Base-by-base conservation (phyloP, 805 yeast genomes). In the Brettanomyces naardenensis region DNA sequence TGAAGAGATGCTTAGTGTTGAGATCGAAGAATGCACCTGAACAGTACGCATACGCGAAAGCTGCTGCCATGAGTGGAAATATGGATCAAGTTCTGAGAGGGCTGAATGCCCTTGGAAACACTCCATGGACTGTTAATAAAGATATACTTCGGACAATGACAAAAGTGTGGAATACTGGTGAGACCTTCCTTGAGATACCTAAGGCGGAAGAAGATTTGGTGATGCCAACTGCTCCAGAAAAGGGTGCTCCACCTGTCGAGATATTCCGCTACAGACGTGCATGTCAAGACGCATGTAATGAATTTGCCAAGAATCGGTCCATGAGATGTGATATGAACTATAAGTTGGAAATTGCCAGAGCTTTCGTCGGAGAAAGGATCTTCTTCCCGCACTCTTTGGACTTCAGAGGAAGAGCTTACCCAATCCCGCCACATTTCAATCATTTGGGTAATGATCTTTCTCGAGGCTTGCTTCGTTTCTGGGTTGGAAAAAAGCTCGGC, bases 261-360 rank as follows among this genome's bases (percentile, higher is more conserved):
- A 68, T 81, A 31, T 71, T 78, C 40, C 80, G 76, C 35, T 85
- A 92, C 73, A 78, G 78, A 47, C 66, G 76, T 20, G 59, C 66
- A 35, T 75, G 84, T 40, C 78, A 77, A 39, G 68, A 65, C 27
- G 49, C 74, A 6, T 68, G 78, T 17, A 73, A 77, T 45, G 79
- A 75, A 31, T 78, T 78, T 43, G 74, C 83, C 9, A 66, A 80
- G 18, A 68, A 72, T 44, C 77, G 92, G 58, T 89, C 97, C 0
- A 83, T 80, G 56, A 75, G 98, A 58, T 92, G 98, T 64, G 97
- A 89, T 59, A 70, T 85, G 44, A 90, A 92, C 57, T 92, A 92
- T 59, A 92, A 87, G 57, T 63, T 92, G 37, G 98, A 92, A 59
- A 87, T 92, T 54, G 97, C 98, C 1, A 72, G 97, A 46, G 96